Evolutionary conservation across 2,329 filamentous ascomycete genomes (phyloP).

Genomic region (Pyricularia sp.): DNA sequence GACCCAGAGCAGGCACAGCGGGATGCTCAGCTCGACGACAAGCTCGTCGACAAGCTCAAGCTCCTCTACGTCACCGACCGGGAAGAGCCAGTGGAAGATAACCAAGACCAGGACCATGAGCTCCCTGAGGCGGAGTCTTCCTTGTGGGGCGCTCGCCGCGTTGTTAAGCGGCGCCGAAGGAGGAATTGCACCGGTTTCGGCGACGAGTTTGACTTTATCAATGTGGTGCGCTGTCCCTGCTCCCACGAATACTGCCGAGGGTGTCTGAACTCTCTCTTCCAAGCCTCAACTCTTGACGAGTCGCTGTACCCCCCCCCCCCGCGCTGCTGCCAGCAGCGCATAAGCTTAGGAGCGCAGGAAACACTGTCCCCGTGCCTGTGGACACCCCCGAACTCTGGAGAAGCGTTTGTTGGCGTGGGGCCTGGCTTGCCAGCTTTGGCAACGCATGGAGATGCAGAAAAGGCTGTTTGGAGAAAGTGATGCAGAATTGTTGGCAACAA

Average conservation of each 20-base stretch:
- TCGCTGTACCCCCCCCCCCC: slow-evolving; percentile 44
- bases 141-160: background rate
- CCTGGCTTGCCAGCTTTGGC: background rate
- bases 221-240: slow-evolving; percentile 17
- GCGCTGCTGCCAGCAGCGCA: too few species aligned
- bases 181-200: background rate
- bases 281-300: slow-evolving; percentile 31
- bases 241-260: slow-evolving; percentile 37
- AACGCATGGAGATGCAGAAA: too few species aligned
- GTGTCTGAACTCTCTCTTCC: slow-evolving; percentile 36
- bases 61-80: background rate
- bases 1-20: background rate
- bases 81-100: background rate
- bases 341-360: background rate
- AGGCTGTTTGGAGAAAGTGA: too few species aligned
- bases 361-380: background rate
- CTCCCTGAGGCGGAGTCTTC: background rate
- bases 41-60: background rate
- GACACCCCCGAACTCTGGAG: background rate
- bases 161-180: background rate
- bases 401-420: background rate
- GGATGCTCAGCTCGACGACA: background rate
- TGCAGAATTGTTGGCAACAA: too few species aligned
- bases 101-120: background rate
- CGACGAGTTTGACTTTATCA: background rate